These are phyloP conservation scores for Suillus fuscotomentosus DNA, from an alignment of 768 basidiomycete species.

Conservation along the genomic window DNA sequence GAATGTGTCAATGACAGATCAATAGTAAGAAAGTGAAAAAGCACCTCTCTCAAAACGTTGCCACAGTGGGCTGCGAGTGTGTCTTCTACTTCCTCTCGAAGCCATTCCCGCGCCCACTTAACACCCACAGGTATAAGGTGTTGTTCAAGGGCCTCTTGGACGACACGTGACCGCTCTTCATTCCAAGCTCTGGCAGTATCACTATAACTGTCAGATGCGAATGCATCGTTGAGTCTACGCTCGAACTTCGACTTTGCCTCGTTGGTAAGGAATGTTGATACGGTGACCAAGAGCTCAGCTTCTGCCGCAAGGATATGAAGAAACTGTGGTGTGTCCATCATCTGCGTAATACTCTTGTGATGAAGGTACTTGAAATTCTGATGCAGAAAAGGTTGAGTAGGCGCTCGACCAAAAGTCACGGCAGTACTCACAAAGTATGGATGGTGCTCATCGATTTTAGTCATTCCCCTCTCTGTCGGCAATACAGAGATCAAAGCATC, in stretches of 20 bases:
- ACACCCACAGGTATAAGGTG: slow-evolving; percentile 80
- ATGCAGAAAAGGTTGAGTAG: neutral
- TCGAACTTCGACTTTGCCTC: slow-evolving; percentile 68
- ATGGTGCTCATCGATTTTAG: slow-evolving; percentile 74
- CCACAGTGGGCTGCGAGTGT: slow-evolving; percentile 68
- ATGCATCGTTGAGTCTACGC: slow-evolving; percentile 74
- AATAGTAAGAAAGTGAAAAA: neutral
- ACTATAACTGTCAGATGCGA: slow-evolving; percentile 80
- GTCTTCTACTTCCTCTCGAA: slow-evolving; percentile 91
- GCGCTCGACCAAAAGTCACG: neutral
- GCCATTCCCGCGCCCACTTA: slow-evolving; percentile 88
- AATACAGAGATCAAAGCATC: slow-evolving; percentile 75
- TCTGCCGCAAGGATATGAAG: slow-evolving; percentile 91
- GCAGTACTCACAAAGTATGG: slow-evolving; percentile 59
- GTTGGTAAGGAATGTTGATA: slow-evolving; percentile 65
- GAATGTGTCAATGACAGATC: slow-evolving; percentile 13
- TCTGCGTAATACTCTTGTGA: slow-evolving; percentile 69
- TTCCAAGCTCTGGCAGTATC: slow-evolving; percentile 93
- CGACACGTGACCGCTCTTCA: slow-evolving; percentile 71
- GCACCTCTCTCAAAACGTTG: slow-evolving; percentile 66
- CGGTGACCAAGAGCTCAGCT: slow-evolving; percentile 79
- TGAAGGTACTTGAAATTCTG: slow-evolving; percentile 95
- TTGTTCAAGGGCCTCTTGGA: slow-evolving; percentile 76
- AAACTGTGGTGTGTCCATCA: slow-evolving; percentile 77
- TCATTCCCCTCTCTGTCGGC: slow-evolving; percentile 84